Evolutionary conservation across 2,329 filamentous ascomycete species (phyloP).

Genomic region (Fusarium coffeatum): DNA sequence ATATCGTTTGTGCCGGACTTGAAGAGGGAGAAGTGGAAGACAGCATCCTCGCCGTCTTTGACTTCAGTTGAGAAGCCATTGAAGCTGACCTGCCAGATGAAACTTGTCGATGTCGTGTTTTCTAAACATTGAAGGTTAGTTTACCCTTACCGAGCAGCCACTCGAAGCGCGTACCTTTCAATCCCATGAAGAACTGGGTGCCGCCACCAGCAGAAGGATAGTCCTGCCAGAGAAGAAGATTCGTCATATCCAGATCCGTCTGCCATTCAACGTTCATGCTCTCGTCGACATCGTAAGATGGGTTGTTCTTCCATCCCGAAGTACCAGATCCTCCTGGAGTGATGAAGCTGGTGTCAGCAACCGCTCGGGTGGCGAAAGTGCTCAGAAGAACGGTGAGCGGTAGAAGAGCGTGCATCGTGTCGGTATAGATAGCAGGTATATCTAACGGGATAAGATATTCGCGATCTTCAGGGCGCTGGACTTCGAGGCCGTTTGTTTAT

Average conservation of each 20-base stretch:
- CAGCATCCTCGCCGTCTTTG: conserved; percentile 19
- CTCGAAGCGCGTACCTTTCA: not conserved
- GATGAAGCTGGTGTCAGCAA: conserved; percentile 21
- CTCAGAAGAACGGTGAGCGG: conserved; percentile 15
- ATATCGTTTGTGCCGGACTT: conserved; percentile 20
- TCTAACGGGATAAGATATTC: not conserved
- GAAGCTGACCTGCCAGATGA: conserved; percentile 39
- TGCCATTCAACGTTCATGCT: conserved; percentile 44
- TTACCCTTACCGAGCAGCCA: accelerated
- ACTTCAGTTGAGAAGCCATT: conserved; percentile 21
- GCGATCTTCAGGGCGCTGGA: not conserved
- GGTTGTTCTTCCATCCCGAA: conserved; percentile 41
- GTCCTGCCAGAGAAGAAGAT: conserved; percentile 41
- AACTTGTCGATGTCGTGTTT: conserved; percentile 35
- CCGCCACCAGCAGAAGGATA: conserved; percentile 30
- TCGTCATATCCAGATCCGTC: conserved; percentile 33
- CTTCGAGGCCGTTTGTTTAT: conserved; percentile 3
- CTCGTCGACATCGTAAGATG: conserved; percentile 36
- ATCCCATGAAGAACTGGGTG: conserved; percentile 12
- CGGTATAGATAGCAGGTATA: not conserved
- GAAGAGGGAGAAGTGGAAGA: conserved; percentile 38
- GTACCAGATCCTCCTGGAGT: conserved; percentile 35
- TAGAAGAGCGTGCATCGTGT: conserved; percentile 19
- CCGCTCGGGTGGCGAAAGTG: conserved; percentile 5
- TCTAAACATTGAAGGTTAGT: conserved; percentile 25